A percentile compares a stretch with the other conserved stretches of the same genome.
These are phyloP conservation scores for Scedosporium aurantiacum DNA, from an alignment of 2,329 filamentous ascomycete species.

Conservation along the genomic window DNA sequence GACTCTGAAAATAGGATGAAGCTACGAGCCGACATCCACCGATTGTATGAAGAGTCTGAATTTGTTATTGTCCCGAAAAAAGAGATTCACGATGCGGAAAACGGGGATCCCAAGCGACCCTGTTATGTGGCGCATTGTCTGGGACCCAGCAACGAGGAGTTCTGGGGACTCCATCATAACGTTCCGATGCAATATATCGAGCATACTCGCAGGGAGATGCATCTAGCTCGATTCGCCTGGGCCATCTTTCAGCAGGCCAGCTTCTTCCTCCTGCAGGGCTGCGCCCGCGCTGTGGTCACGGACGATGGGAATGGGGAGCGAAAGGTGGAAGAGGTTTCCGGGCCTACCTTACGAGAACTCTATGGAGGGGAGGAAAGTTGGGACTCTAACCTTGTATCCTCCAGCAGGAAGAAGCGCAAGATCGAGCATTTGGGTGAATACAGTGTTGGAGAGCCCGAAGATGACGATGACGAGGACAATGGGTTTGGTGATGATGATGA, in stretches of 20 bases:
- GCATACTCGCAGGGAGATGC: background rate
- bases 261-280: background rate
- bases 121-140: background rate
- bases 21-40: background rate
- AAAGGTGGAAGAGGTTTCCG: too few species aligned
- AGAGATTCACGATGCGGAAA: background rate
- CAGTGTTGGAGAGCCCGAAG: too few species aligned
- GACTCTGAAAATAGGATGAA: background rate
- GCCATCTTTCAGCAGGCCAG: background rate
- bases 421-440: too few species aligned
- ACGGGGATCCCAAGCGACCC: too few species aligned
- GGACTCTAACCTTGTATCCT: too few species aligned
- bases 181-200: background rate
- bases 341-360: too few species aligned
- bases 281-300: background rate
- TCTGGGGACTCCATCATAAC: background rate
- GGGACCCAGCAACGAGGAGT: background rate
- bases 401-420: too few species aligned
- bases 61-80: slow-evolving; percentile 3
- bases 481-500: too few species aligned
- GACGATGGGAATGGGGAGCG: too few species aligned
- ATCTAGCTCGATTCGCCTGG: background rate
- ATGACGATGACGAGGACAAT: too few species aligned
- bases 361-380: too few species aligned
- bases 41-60: background rate